Percentiles rank a stretch among this genome's conserved stretches.
These are phyloP conservation scores for Trichophyton equinum DNA, from an alignment of 2,329 filamentous ascomycete genomes.

Conservation along the genomic window DNA sequence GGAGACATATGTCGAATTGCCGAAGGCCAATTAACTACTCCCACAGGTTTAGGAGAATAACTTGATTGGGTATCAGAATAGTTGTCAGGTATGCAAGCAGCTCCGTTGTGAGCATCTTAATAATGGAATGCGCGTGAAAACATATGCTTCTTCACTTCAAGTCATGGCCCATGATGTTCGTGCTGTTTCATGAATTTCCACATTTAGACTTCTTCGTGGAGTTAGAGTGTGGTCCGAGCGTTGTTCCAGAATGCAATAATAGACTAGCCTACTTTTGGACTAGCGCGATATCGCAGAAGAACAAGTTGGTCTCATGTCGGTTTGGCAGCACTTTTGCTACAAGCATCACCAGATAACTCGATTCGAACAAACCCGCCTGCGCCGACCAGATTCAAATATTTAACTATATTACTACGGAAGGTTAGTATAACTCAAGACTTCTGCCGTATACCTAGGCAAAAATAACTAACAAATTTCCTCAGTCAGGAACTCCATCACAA, in stretches of 20 bases:
- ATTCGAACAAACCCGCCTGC: neutral
- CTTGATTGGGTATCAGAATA: too few species aligned
- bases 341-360: neutral
- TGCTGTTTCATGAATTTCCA: neutral
- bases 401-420: neutral
- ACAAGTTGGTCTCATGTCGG: neutral
- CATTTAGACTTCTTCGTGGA: neutral
- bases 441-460: too few species aligned
- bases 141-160: neutral
- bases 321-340: neutral
- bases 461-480: neutral
- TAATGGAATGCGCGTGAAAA: neutral
- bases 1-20: too few species aligned
- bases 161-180: too few species aligned
- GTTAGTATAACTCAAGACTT: neutral
- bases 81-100: neutral
- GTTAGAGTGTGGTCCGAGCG: slow-evolving; percentile 3
- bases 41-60: too few species aligned
- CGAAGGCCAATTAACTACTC: too few species aligned
- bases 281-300: neutral
- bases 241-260: neutral
- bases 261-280: neutral
- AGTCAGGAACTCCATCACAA: neutral
- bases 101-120: neutral
- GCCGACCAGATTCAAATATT: neutral